These are phyloP conservation scores for Breviolum minutum DNA, from an alignment of 73 alveolate species.

Conservation along the genomic window DNA sequence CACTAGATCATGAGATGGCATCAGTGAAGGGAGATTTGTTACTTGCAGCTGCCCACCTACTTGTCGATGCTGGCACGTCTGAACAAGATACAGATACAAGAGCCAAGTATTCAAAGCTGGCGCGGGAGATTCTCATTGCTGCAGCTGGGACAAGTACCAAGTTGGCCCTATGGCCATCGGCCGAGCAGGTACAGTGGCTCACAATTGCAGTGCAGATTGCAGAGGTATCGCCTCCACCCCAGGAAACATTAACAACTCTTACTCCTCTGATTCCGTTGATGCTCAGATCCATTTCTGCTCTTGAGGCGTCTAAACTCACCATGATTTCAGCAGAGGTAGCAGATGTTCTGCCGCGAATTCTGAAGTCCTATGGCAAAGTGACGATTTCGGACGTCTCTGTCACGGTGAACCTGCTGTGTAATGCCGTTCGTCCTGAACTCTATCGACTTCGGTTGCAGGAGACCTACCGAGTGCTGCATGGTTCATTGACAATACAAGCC, in stretches of 20 bases:
- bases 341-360: slow-evolving; percentile 38
- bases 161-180: slow-evolving; percentile 22
- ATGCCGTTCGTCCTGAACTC: slow-evolving; percentile 64
- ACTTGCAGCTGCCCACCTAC: slow-evolving; percentile 52
- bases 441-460: slow-evolving; percentile 59
- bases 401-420: not conserved
- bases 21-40: slow-evolving; percentile 24
- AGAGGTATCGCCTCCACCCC: slow-evolving; percentile 18
- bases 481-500: not conserved
- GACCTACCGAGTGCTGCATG: slow-evolving; percentile 54
- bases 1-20: not conserved
- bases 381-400: not conserved
- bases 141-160: slow-evolving; percentile 8
- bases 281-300: not conserved
- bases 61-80: not conserved
- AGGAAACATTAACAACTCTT: not conserved
- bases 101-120: not conserved
- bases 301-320: not conserved
- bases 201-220: slow-evolving; percentile 35
- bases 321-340: slow-evolving; percentile 20
- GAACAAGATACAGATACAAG: not conserved
- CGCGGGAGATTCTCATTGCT: slow-evolving; percentile 35
- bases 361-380: not conserved
- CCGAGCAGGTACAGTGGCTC: slow-evolving; percentile 66
- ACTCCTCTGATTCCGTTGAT: not conserved